Evolutionary conservation across 2,329 filamentous ascomycete species (phyloP), one percentile per base, ranked within the genome.

Genomic region (Neodidymelliopsis sp.): DNA sequence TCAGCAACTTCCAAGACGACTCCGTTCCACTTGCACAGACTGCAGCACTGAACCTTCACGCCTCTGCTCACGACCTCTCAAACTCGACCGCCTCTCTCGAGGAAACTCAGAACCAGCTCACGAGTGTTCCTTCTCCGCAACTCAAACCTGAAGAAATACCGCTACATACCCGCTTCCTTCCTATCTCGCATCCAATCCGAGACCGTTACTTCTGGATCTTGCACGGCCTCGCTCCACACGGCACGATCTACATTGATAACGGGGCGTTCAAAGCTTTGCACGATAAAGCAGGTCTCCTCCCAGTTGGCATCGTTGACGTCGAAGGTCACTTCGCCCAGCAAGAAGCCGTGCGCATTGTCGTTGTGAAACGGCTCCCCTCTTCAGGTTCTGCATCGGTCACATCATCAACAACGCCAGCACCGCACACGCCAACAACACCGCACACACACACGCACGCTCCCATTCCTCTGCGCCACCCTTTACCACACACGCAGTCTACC

Each of bases 151-250:
- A 67, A 41, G 33, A 62, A 1, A 62, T 69, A 9, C 84, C 92
- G 1, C 78, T 96, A 4, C 94, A 99, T 74, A 99, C 94, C 3
- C 87, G 94, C 48, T 99, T 99, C 79, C 80, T 96, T 10, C 91
- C 92, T 0, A 91, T 91, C 8, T 79, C 83, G 0, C 85, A 89
- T 19, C 92, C 93, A 1, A 94, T 97, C 51, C 86, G 91, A 47
- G 94, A 97, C 71, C 88, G 93, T 54, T 91, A 94, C 69, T 97
- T 99, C 80, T 99, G 94, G 94, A 86, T 99, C 37, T 81, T 97
- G 0, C 91, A 99, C 74, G 94, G 93, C 8, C 84, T 97, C 9
- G 86, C 87, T 18, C 91, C 94, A 0, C 92, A 96, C 65, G 94
- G 94, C 11, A 96, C 88, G 2, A 71, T 99, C 19, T 97, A 90